Evolutionary conservation across 192 early-diverging fungal genomes (phyloP).

Genomic region (Backusella macrospora): DNA sequence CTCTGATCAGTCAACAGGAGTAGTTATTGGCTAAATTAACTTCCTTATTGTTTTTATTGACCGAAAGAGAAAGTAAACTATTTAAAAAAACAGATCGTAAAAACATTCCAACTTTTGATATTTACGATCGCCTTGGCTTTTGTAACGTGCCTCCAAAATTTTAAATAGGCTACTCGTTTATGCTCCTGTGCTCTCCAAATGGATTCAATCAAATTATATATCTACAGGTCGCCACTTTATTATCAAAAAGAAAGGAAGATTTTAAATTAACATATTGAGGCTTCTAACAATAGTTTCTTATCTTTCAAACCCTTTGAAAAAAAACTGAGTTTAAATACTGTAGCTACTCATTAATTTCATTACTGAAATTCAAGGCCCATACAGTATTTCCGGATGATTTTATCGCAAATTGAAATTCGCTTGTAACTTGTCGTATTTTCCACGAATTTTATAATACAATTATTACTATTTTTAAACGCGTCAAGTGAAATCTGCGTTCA

Average conservation of each 20-base stretch:
- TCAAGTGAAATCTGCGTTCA: too few relatives aligned
- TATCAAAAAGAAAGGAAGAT: background rate
- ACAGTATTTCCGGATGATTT: background rate
- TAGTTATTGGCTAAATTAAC: background rate
- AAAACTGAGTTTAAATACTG: background rate
- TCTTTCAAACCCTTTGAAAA: background rate
- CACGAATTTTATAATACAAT: background rate
- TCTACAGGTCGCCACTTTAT: background rate
- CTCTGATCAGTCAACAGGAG: too few relatives aligned
- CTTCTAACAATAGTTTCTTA: background rate
- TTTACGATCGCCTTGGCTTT: background rate
- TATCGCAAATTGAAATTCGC: background rate
- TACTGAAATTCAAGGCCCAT: background rate
- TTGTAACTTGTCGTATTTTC: background rate
- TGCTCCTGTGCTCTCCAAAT: background rate
- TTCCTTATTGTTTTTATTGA: background rate
- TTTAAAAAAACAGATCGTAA: background rate
- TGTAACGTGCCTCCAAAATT: background rate
- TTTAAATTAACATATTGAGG: too few relatives aligned
- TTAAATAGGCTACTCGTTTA: background rate
- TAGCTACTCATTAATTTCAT: background rate
- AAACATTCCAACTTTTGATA: background rate
- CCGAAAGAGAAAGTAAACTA: conserved; percentile 1
- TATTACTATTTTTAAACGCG: too few relatives aligned
- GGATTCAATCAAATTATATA: too few relatives aligned